Conservation (phyloP, 2,329 filamentous ascomycete genomes). For the Stachybotrys echinatus region DNA sequence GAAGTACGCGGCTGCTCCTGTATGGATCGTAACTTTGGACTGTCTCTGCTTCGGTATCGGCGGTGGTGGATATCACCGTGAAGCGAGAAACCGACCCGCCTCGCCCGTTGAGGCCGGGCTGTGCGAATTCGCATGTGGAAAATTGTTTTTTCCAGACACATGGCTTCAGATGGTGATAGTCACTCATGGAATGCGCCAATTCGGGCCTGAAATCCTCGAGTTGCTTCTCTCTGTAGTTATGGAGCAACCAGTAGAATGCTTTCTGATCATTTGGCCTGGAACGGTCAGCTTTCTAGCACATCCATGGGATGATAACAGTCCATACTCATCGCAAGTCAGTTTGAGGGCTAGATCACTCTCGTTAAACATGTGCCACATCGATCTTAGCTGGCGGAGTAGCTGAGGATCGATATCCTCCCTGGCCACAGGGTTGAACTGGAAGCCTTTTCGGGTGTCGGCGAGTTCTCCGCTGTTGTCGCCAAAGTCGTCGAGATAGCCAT, state of each 20-base stretch:
- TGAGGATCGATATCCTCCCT: constrained; percentile 71
- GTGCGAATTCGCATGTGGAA: constrained; percentile 56
- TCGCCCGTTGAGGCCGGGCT: constrained; percentile 38
- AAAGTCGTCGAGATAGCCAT: constrained; percentile 67
- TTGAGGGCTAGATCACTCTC: constrained; percentile 66
- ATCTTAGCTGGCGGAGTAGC: constrained; percentile 78
- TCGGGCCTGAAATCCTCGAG: constrained; percentile 81
- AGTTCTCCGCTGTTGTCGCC: constrained; percentile 50
- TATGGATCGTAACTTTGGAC: constrained; percentile 78
- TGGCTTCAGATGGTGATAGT: constrained; percentile 76
- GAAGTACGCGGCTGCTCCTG: constrained; percentile 55
- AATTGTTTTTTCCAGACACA: constrained; percentile 53
- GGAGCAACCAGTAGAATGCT: constrained; percentile 81
- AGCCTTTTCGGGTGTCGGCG: constrained; percentile 55
- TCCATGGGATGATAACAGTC: constrained; percentile 9
- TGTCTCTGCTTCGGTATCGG: constrained; percentile 45
- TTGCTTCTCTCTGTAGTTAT: constrained; percentile 77
- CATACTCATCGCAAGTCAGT: constrained; percentile 61
- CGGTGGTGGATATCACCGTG: constrained; percentile 59
- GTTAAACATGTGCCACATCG: constrained; percentile 83
- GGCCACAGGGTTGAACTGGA: constrained; percentile 51
- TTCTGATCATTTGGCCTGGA: constrained; percentile 83
- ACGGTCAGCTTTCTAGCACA: constrained; percentile 14
- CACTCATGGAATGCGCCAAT: constrained; percentile 79
- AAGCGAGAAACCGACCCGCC: constrained; percentile 54